Conservation (phyloP, 202 grass and related monocot species). For the Musa balbisiana region DNA sequence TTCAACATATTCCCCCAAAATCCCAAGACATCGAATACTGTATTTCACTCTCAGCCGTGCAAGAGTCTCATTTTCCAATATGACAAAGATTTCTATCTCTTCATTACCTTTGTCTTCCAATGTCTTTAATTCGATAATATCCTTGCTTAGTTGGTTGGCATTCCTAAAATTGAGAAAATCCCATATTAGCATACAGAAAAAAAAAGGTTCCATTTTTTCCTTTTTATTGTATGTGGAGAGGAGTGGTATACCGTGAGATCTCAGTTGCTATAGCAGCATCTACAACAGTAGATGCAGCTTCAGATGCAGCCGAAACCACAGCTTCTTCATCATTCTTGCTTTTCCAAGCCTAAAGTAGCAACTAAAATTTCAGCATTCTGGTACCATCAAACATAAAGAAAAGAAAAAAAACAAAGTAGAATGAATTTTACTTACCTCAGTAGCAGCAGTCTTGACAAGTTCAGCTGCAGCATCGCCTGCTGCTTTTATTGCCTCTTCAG, state of each 20-base stretch:
- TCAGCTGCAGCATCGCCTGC: slow-evolving; percentile 97
- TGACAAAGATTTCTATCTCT: slow-evolving; percentile 65
- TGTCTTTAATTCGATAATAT: slow-evolving; percentile 35
- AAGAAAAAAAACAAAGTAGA: slow-evolving; percentile 4
- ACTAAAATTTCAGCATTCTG: neutral
- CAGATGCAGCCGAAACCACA: slow-evolving; percentile 50
- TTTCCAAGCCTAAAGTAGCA: slow-evolving; percentile 61
- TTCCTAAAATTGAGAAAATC: slow-evolving; percentile 29
- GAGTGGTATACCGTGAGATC: slow-evolving; percentile 58
- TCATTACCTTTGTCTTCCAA: slow-evolving; percentile 44
- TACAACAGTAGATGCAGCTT: slow-evolving; percentile 77
- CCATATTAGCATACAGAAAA: slow-evolving; percentile 15
- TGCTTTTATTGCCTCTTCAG: slow-evolving; percentile 83
- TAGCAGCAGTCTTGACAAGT: slow-evolving; percentile 84
- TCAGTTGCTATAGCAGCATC: slow-evolving; percentile 89
- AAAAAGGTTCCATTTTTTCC: neutral
- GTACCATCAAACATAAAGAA: slow-evolving; percentile 21
- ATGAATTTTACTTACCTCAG: slow-evolving; percentile 51
- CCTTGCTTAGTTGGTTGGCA: slow-evolving; percentile 35
- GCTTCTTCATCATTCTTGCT: slow-evolving; percentile 56
- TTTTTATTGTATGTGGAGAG: neutral
- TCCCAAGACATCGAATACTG: slow-evolving; percentile 75
- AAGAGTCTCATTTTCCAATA: slow-evolving; percentile 53
- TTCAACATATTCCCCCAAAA: slow-evolving; percentile 94
- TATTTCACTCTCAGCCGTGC: slow-evolving; percentile 77